These are phyloP conservation scores for Zygosaccharomyces sapae DNA, from an alignment of 1,139 yeast species.

Conservation along the genomic window DNA sequence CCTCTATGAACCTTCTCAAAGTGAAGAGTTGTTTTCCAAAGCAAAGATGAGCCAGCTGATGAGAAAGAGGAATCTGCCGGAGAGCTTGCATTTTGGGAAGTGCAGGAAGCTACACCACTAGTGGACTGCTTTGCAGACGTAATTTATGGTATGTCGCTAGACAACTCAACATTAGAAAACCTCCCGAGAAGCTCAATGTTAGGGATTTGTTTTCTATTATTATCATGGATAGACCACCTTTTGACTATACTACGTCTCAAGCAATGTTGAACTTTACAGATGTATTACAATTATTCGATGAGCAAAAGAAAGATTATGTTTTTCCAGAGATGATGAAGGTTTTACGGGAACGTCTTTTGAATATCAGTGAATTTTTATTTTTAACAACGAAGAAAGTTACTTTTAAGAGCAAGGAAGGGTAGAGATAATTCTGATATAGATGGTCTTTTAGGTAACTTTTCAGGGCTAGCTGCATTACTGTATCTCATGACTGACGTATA, in stretches of 20 bases:
- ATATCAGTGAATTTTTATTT: constrained; percentile 39
- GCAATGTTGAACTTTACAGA: constrained; percentile 52
- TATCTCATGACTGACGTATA: constrained; percentile 51
- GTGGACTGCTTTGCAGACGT: constrained; percentile 34
- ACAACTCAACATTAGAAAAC: constrained; percentile 43
- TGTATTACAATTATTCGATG: constrained; percentile 53
- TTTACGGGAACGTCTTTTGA: constrained; percentile 34
- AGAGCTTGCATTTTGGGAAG: constrained; percentile 53
- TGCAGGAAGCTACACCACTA: constrained; percentile 29
- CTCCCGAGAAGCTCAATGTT: constrained; percentile 43
- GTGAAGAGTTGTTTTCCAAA: constrained; percentile 44
- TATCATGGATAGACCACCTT: constrained; percentile 50
- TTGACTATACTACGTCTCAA: constrained; percentile 55
- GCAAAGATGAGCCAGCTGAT: constrained; percentile 40
- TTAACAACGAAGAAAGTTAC: constrained; percentile 35
- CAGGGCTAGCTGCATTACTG: constrained; percentile 41
- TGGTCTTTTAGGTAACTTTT: constrained; percentile 35
- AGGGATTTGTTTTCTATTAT: constrained; percentile 43
- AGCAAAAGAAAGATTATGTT: constrained; percentile 51
- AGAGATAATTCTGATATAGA: constrained; percentile 29
- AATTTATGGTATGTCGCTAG: constrained; percentile 35
- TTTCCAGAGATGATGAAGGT: constrained; percentile 36
- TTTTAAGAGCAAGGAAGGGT: constrained; percentile 35
- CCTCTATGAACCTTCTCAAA: constrained; percentile 42
- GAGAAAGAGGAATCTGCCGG: constrained; percentile 41